Evolutionary conservation across 345 rosid genomes (phyloP).

Genomic region (Combretum micranthum): DNA sequence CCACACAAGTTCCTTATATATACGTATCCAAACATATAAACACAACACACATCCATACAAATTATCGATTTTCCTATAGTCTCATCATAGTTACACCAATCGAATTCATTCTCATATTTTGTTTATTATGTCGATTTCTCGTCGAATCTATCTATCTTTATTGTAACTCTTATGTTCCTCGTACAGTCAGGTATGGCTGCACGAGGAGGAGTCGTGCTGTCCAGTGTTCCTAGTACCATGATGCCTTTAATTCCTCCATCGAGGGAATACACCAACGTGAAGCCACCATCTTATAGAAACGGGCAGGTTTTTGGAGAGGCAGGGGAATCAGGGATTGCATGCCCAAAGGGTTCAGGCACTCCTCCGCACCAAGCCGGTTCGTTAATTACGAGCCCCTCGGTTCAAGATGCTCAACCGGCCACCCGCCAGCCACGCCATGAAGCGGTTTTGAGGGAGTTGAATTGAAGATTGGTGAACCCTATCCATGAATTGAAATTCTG

Average conservation of each 20-base stretch:
- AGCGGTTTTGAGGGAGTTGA: too few relatives aligned
- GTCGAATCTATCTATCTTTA: not conserved
- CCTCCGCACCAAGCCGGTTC: constrained; percentile 85
- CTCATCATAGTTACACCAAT: too few relatives aligned
- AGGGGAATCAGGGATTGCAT: constrained; percentile 48
- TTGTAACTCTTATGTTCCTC: constrained; percentile 15
- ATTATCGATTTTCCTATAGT: too few relatives aligned
- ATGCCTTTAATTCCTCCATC: constrained; percentile 25
- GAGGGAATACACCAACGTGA: constrained; percentile 30
- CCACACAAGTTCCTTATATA: not conserved
- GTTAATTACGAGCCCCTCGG: constrained; percentile 69
- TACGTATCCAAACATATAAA: not conserved
- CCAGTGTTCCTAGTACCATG: constrained; percentile 66
- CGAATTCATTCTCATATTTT: too few relatives aligned
- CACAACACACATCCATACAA: not conserved
- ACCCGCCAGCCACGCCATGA: constrained; percentile 5
- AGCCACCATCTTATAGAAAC: constrained; percentile 26
- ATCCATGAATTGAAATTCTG: too few relatives aligned
- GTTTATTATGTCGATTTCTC: too few relatives aligned
- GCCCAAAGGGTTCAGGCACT: constrained; percentile 71
- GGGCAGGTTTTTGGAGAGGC: constrained; percentile 27
- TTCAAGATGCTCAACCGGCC: constrained; percentile 24
- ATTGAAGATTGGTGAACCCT: too few relatives aligned
- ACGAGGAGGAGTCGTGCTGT: constrained; percentile 38
- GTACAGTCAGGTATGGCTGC: constrained; percentile 4